These are phyloP conservation scores for Fusarium circinatum DNA, from an alignment of 2,329 filamentous ascomycete species.

Conservation along the genomic window DNA sequence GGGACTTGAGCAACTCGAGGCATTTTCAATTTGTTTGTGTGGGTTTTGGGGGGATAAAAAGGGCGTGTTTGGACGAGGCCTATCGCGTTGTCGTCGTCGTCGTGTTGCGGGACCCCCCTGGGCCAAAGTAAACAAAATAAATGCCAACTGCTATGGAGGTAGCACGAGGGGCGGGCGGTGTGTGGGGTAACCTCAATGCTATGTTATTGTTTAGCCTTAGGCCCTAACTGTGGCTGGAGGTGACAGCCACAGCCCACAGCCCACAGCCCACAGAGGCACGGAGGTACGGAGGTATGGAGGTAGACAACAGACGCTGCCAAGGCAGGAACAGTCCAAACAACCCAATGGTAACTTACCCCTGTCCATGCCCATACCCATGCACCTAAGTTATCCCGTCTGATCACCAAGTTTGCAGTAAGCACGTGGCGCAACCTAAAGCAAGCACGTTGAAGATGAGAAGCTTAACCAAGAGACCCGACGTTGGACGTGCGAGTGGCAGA, in stretches of 20 bases:
- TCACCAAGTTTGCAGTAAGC: constrained; percentile 12
- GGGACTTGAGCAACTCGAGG: constrained; percentile 67
- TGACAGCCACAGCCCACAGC: neutral
- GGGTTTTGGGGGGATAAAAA: constrained; percentile 31
- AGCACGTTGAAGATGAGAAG: constrained; percentile 27
- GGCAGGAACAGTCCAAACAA: constrained; percentile 6
- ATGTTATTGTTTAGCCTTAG: constrained; percentile 27
- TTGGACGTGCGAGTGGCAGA: neutral
- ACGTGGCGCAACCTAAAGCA: constrained; percentile 25
- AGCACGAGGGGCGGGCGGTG: neutral
- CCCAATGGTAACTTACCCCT: neutral
- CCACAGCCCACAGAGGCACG: neutral
- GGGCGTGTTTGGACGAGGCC: constrained; percentile 36
- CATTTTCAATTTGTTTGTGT: constrained; percentile 54
- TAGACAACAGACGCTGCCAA: constrained; percentile 15
- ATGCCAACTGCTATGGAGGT: constrained; percentile 11
- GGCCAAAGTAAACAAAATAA: constrained; percentile 48
- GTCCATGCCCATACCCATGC: constrained; percentile 3
- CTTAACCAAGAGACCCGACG: constrained; percentile 11
- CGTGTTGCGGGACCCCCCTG: constrained; percentile 40
- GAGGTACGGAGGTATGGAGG: neutral
- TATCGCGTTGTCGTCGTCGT: constrained; percentile 43
- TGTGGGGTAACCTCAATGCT: constrained; percentile 30
- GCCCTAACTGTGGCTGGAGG: constrained; percentile 25
- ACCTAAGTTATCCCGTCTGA: neutral